Evolutionary conservation across 805 yeast species (phyloP).

Genomic region (Kluyveromyces wickerhamii): DNA sequence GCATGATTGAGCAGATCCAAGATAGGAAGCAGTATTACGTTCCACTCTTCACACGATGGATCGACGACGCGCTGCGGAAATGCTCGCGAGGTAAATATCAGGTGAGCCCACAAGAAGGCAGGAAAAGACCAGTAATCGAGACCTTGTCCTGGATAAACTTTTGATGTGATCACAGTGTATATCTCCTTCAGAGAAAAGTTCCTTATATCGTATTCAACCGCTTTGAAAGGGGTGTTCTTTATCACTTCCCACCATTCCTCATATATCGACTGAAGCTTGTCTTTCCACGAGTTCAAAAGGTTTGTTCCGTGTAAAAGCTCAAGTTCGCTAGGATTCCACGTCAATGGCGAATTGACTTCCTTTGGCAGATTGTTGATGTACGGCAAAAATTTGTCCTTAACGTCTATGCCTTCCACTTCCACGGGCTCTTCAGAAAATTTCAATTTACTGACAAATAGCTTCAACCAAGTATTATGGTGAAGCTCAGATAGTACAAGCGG

Average conservation of each 20-base stretch:
- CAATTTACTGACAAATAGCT: slow-evolving; percentile 36
- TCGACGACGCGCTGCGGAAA: slow-evolving; percentile 54
- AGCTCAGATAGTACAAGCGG: slow-evolving; percentile 6
- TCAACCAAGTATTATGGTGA: slow-evolving; percentile 30
- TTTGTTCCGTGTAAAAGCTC: slow-evolving; percentile 58
- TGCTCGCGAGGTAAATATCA: slow-evolving; percentile 68
- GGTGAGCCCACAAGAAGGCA: slow-evolving; percentile 67
- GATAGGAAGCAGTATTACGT: slow-evolving; percentile 68
- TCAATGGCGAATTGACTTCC: slow-evolving; percentile 46
- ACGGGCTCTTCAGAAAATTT: slow-evolving; percentile 28
- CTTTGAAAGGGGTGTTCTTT: neutral
- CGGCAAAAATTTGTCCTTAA: slow-evolving; percentile 30
- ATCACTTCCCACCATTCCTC: slow-evolving; percentile 49
- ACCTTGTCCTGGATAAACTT: neutral
- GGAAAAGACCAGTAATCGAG: slow-evolving; percentile 55
- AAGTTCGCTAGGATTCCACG: slow-evolving; percentile 52
- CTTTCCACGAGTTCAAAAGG: slow-evolving; percentile 43
- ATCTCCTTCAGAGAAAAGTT: slow-evolving; percentile 12
- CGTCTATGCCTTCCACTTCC: slow-evolving; percentile 11
- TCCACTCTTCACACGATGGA: slow-evolving; percentile 30
- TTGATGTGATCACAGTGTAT: slow-evolving; percentile 10
- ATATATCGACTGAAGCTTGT: slow-evolving; percentile 39
- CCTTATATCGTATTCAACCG: neutral
- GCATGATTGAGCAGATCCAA: slow-evolving; percentile 74
- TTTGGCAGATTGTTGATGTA: slow-evolving; percentile 47